Percentiles rank a stretch among this genome's conserved stretches.
Conservation (phyloP, 768 basidiomycete genomes). For the Auricularia heimuer region DNA sequence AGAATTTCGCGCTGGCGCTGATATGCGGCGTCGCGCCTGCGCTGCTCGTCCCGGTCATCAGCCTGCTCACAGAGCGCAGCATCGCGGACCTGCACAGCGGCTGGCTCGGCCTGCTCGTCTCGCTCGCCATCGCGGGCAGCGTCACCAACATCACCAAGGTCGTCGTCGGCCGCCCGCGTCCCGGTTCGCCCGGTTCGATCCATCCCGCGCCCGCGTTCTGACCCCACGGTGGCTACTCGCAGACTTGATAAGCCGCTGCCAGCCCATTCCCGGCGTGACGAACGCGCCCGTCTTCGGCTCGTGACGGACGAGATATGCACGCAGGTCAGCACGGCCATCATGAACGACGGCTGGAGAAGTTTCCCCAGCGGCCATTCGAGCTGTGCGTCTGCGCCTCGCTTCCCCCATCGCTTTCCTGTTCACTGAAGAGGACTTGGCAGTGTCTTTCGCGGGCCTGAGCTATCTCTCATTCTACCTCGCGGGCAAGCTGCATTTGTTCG, state of each 20-base stretch:
- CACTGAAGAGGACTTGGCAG: slow-evolving; percentile 26
- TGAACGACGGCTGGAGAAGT: slow-evolving; percentile 82
- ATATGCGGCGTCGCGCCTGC: slow-evolving; percentile 56
- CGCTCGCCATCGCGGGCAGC: slow-evolving; percentile 62
- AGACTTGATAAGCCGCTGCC: slow-evolving; percentile 65
- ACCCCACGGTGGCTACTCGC: not conserved
- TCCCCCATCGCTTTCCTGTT: not conserved
- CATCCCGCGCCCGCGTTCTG: not conserved
- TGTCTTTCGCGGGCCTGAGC: slow-evolving; percentile 88
- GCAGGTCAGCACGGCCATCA: slow-evolving; percentile 42
- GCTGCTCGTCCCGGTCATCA: slow-evolving; percentile 57
- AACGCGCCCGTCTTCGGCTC: slow-evolving; percentile 58
- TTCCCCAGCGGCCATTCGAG: slow-evolving; percentile 91
- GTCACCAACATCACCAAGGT: slow-evolving; percentile 81
- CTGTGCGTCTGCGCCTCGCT: slow-evolving; percentile 35
- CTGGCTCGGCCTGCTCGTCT: slow-evolving; percentile 16
- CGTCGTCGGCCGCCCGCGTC: slow-evolving; percentile 76
- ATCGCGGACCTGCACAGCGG: slow-evolving; percentile 86
- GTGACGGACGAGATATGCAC: slow-evolving; percentile 74
- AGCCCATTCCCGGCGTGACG: slow-evolving; percentile 49
- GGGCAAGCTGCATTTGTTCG: slow-evolving; percentile 88
- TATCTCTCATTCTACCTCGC: slow-evolving; percentile 83
- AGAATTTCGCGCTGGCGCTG: slow-evolving; percentile 16
- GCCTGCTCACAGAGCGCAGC: slow-evolving; percentile 61
- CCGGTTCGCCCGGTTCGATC: slow-evolving; percentile 37